Percentiles rank a stretch among this genome's conserved stretches.
These are phyloP conservation scores for Ceratorhiza oryzae-sativae DNA, from an alignment of 1,284 basidiomycete genomes.

Conservation along the genomic window DNA sequence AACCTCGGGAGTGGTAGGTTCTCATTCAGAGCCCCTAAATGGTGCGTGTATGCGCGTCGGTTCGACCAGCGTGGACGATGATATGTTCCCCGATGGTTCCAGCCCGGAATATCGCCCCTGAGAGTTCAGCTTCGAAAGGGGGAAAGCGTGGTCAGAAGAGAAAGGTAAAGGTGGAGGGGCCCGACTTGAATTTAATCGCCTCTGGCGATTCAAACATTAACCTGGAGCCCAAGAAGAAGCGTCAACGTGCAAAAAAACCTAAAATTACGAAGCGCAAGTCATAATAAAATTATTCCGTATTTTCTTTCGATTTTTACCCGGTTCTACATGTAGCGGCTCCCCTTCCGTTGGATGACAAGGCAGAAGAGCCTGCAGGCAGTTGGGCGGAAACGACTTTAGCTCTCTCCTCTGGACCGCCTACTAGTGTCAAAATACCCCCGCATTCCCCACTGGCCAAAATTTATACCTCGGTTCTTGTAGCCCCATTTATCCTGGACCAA, in stretches of 20 bases:
- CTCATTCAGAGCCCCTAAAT: not conserved
- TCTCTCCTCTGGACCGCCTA: not conserved
- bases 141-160: slow-evolving; percentile 8
- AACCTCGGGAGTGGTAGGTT: not conserved
- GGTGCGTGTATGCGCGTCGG: slow-evolving; percentile 26
- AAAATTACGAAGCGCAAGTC: not conserved
- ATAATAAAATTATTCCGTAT: not conserved
- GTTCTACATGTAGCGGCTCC: not conserved
- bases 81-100: too few species aligned
- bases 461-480: slow-evolving; percentile 5
- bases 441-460: not conserved
- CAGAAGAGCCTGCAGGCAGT: not conserved
- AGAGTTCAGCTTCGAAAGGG: not conserved
- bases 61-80: not conserved
- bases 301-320: not conserved
- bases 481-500: not conserved
- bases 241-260: not conserved
- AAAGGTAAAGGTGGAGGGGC: slow-evolving; percentile 2
- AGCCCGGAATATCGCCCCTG: too few species aligned
- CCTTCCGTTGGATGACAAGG: not conserved
- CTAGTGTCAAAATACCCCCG: not conserved
- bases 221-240: not conserved
- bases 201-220: not conserved
- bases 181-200: not conserved
- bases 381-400: not conserved